Evolutionary conservation across 1,284 basidiomycete species (phyloP).

Genomic region (Ustilago xerochloae): DNA sequence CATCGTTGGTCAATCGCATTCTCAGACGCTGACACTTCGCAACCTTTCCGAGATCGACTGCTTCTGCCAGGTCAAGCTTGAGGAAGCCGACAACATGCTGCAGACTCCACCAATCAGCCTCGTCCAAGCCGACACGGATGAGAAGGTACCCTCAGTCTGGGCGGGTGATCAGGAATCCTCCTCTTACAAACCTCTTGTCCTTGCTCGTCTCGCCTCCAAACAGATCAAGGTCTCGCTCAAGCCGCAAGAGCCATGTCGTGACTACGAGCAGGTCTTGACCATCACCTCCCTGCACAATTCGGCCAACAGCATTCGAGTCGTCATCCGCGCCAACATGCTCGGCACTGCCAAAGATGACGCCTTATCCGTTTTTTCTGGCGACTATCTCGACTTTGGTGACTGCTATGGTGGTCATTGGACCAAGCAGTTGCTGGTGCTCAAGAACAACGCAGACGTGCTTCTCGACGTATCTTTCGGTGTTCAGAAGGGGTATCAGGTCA

Average conservation of each 20-base stretch:
- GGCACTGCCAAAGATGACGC: slow-evolving; percentile 68
- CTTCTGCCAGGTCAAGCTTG: slow-evolving; percentile 61
- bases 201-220: slow-evolving; percentile 32
- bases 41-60: slow-evolving; percentile 63
- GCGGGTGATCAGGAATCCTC: slow-evolving; percentile 40
- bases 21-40: slow-evolving; percentile 47
- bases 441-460: slow-evolving; percentile 70
- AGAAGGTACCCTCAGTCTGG: slow-evolving; percentile 41
- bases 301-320: slow-evolving; percentile 56
- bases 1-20: slow-evolving; percentile 56
- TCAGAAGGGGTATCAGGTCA: slow-evolving; percentile 69
- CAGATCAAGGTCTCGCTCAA: slow-evolving; percentile 45
- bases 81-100: slow-evolving; percentile 61
- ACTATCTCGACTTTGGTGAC: slow-evolving; percentile 71
- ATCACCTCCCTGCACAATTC: slow-evolving; percentile 61
- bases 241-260: slow-evolving; percentile 55
- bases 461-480: slow-evolving; percentile 71
- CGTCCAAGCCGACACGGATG: slow-evolving; percentile 27
- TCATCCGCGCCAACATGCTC: slow-evolving; percentile 65
- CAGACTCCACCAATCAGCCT: slow-evolving; percentile 49
- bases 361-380: slow-evolving; percentile 70
- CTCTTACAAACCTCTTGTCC: slow-evolving; percentile 32
- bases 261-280: slow-evolving; percentile 64
- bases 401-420: slow-evolving; percentile 71
- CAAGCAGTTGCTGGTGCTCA: slow-evolving; percentile 70